These are phyloP conservation scores for Ceratobasidium sp. DNA, from an alignment of 1,284 basidiomycete species.

Conservation along the genomic window DNA sequence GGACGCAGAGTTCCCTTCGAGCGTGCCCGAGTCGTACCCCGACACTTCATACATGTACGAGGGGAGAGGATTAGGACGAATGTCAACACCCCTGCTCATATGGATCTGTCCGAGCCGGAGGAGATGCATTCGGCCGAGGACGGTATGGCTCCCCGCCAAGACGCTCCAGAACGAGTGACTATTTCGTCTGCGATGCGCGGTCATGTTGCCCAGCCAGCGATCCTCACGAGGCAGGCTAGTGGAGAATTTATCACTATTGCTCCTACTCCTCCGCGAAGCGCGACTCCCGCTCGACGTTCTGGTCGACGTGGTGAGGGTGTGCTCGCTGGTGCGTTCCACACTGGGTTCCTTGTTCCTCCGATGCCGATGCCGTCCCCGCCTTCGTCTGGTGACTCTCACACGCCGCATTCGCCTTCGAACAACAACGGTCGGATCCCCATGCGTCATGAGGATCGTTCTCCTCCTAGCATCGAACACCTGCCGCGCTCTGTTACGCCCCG, in stretches of 20 bases:
- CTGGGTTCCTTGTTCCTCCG: conserved; percentile 8
- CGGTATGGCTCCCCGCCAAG: not conserved
- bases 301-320: not conserved
- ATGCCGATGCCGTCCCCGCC: not conserved
- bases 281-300: not conserved
- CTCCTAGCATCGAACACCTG: conserved; percentile 5
- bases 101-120: not conserved
- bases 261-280: conserved; percentile 2
- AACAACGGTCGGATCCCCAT: not conserved
- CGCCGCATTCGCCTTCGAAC: not conserved
- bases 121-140: conserved; percentile 20
- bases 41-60: not conserved
- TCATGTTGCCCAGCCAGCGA: not conserved
- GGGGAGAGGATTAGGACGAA: not conserved
- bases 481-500: conserved; percentile 26
- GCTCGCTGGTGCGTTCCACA: not conserved
- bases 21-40: not conserved
- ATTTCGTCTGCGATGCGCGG: conserved; percentile 20
- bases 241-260: conserved; percentile 1
- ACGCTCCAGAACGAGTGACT: not conserved
- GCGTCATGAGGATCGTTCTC: conserved; percentile 21
- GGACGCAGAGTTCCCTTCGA: conserved; percentile 2
- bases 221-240: not conserved
- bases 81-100: not conserved
- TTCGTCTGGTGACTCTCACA: conserved; percentile 6